Base-by-base conservation (phyloP, 371 early-diverging fungal genomes). In the Quaeritorhiza haematococci region DNA sequence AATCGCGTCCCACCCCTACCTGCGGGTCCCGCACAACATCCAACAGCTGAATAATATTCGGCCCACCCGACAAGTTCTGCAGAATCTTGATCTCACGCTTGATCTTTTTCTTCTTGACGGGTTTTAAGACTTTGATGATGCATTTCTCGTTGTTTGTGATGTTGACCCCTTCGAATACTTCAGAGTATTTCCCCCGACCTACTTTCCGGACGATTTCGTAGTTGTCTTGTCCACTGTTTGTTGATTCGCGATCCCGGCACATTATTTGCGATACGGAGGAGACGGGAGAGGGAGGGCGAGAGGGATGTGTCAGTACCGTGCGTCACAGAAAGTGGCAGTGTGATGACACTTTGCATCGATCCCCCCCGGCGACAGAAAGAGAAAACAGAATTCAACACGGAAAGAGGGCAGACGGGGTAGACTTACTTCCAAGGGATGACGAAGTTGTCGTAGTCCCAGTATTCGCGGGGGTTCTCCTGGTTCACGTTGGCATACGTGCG, bases 91-190 rank as follows among this genome's bases (percentile, higher is more conserved):
- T 64, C 67, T 84, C 85, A 53, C 83, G 53, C 35, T 69, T 70
- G 49, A 79, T 68, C 61, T 78, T 79, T 27, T 63, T 66, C 28
- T 67, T 55, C 60, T 68, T 67, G 10, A 71, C 67, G 1, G 81
- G 79, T 50, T 78, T 76, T 21, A 84, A 61, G 48, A 75, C 70
- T 61, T 84, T 84, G 53, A 84, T 98, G 62, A 98, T 91, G 71
- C 94, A 92, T 67, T 89, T 86, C 57, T 85, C 76, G 60, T 78
- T 68, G 68, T 78, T 83, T 53, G 73, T 77, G 41, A 91, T 76
- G 72, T 92, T 90, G 70, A 91, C 78, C 17, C 99, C 99, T 76
- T 96, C 93, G 79, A 99, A 99, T 15, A 99, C 99, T 72, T 99
- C 98, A 2, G 97, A 97, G 83, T 99, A 99, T 79, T 99, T 99